Percentiles rank a stretch among this genome's conserved stretches.
These are phyloP conservation scores for Leccinum boreale DNA, from an alignment of 768 basidiomycete species.

Conservation along the genomic window DNA sequence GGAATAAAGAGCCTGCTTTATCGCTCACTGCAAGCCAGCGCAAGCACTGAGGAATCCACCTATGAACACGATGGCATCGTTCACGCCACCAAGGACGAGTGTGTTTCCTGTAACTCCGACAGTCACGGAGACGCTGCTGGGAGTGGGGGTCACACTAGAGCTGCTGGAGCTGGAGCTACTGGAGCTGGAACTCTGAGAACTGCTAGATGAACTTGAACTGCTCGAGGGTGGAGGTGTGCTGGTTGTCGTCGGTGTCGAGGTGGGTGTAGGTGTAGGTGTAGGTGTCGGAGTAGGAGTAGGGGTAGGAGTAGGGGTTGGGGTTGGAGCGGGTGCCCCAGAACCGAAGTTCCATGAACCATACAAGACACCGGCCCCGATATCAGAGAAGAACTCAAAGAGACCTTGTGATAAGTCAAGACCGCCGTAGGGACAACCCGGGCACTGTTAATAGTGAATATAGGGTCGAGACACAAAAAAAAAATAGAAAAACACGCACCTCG, in stretches of 20 bases:
- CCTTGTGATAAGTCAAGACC: conserved; percentile 69
- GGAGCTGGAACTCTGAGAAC: conserved; percentile 12
- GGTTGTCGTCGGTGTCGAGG: conserved; percentile 13
- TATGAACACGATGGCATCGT: conserved; percentile 16
- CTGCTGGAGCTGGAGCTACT: conserved; percentile 8
- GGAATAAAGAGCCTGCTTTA: conserved; percentile 9
- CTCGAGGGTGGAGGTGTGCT: conserved; percentile 17
- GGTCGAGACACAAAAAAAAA: background rate
- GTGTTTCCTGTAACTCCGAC: conserved; percentile 7
- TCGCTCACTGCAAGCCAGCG: conserved; percentile 1
- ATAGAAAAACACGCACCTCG: conserved; percentile 36
- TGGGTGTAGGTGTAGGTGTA: conserved; percentile 13
- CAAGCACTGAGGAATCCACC: conserved; percentile 20
- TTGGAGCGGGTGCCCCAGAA: conserved; percentile 19
- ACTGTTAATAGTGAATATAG: conserved; percentile 35
- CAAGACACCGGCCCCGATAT: conserved; percentile 49
- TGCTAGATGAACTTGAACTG: conserved; percentile 9
- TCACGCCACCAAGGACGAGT: conserved; percentile 15
- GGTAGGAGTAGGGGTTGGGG: conserved; percentile 21
- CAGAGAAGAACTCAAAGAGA: conserved; percentile 61
- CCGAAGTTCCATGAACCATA: conserved; percentile 54
- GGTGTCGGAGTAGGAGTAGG: conserved; percentile 20
- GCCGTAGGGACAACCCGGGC: conserved; percentile 60
- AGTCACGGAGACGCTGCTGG: conserved; percentile 10
- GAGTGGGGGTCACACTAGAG: conserved; percentile 24